A percentile compares a stretch with the other conserved stretches of the same genome.
phyloP scores from a whole-genome alignment of 108 stramenopile species.

The Hondaea fermentalgiana region DNA sequence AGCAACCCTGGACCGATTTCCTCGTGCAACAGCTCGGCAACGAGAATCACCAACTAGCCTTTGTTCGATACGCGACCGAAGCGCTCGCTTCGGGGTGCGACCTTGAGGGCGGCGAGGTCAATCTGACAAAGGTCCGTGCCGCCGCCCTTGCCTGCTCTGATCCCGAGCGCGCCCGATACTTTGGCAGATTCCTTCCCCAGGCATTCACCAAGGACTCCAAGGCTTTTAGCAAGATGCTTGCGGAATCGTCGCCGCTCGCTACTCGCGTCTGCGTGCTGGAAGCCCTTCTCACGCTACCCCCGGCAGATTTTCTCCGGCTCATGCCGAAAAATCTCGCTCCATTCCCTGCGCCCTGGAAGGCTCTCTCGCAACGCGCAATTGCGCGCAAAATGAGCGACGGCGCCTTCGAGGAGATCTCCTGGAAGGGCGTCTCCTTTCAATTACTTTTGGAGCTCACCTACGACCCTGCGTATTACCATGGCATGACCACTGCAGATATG shows the following conservation, averaged over 20 bases:
- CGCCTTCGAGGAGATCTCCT: neutral
- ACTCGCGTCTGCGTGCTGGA: neutral
- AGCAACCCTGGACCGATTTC: neutral
- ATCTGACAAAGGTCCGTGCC: neutral
- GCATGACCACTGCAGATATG: neutral
- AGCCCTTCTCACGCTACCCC: neutral
- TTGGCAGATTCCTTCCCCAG: neutral
- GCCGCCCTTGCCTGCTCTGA: neutral
- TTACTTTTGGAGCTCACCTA: neutral
- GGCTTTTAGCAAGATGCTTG: neutral
- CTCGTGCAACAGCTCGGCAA: neutral
- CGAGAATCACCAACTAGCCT: neutral
- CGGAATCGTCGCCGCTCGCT: too few species aligned
- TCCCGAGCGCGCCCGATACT: neutral
- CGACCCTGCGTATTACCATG: neutral
- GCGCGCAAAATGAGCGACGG: neutral
- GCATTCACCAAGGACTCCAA: neutral
- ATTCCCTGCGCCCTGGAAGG: neutral
- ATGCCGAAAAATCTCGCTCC: neutral
- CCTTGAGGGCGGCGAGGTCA: neutral
- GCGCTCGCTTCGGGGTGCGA: neutral
- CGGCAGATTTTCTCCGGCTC: neutral
- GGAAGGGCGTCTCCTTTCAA: neutral
- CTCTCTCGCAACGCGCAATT: neutral
- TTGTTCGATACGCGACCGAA: neutral